Conservation (phyloP, 345 rosid genomes). For the Reutealis trisperma region DNA sequence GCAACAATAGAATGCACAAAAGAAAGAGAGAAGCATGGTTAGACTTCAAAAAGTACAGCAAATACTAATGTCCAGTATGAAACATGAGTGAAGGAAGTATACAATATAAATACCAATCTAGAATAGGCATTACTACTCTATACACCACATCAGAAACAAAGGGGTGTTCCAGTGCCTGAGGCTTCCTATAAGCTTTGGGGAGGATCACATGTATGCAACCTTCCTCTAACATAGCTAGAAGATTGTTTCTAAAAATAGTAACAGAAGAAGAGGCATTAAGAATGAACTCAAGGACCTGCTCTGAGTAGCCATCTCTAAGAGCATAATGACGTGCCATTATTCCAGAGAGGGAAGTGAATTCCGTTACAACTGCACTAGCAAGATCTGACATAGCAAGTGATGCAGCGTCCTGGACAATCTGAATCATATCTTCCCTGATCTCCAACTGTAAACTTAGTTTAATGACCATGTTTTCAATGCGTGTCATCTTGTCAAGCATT, state of each 20-base stretch:
- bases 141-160: neutral
- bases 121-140: neutral
- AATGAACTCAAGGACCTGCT: slow-evolving; percentile 55
- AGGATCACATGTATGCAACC: neutral
- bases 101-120: neutral
- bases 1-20: slow-evolving; percentile 25
- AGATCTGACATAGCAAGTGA: slow-evolving; percentile 97
- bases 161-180: neutral
- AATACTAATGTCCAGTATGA: neutral
- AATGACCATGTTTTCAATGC: slow-evolving; percentile 55
- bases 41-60: slow-evolving; percentile 10
- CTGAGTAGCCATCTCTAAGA: slow-evolving; percentile 83
- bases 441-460: slow-evolving; percentile 56
- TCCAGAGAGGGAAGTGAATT: slow-evolving; percentile 90
- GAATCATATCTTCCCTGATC: slow-evolving; percentile 51
- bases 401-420: slow-evolving; percentile 68
- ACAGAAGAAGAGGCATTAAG: neutral
- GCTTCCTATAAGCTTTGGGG: neutral
- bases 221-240: neutral
- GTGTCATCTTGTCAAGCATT: slow-evolving; percentile 81
- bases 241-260: neutral
- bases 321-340: slow-evolving; percentile 98
- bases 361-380: slow-evolving; percentile 88
- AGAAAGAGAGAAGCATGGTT: slow-evolving; percentile 7
- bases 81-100: neutral